phyloP scores from a whole-genome alignment of 2,329 filamentous ascomycete species.

The Cercospora brassicicola region DNA sequence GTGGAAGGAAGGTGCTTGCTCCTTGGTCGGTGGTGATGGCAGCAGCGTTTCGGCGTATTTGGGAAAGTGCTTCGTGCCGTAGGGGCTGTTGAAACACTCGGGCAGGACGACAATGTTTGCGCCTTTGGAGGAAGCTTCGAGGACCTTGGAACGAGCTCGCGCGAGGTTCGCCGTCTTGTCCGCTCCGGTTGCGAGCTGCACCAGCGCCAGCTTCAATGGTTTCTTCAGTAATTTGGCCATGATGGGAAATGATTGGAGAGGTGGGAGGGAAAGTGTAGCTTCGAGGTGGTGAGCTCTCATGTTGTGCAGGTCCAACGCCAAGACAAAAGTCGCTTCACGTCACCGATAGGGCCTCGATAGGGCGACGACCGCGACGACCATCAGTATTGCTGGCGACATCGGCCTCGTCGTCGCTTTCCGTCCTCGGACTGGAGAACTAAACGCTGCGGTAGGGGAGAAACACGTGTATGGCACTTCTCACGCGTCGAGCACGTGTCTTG shows the following conservation, averaged over 20 bases:
- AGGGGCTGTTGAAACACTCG: slow-evolving; percentile 98
- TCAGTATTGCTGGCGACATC: background rate
- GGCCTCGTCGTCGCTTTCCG: background rate
- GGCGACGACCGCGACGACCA: background rate
- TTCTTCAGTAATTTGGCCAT: slow-evolving; percentile 67
- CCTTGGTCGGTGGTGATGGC: slow-evolving; percentile 69
- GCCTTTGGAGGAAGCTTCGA: slow-evolving; percentile 72
- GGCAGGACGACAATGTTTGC: slow-evolving; percentile 87
- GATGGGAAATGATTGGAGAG: background rate
- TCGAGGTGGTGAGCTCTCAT: background rate
- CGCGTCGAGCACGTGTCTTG: background rate
- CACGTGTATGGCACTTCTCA: background rate
- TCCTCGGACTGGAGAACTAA: too few relatives aligned
- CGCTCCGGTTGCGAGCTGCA: slow-evolving; percentile 72
- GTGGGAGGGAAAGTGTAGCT: background rate
- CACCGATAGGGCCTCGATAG: slow-evolving; percentile 13
- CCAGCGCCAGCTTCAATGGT: slow-evolving; percentile 74
- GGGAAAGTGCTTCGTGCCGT: slow-evolving; percentile 87
- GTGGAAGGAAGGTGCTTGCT: slow-evolving; percentile 79
- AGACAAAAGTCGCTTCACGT: slow-evolving; percentile 3
- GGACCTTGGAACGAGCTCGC: slow-evolving; percentile 77
- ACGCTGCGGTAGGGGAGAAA: background rate
- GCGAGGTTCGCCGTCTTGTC: slow-evolving; percentile 84
- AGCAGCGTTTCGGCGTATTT: slow-evolving; percentile 86
- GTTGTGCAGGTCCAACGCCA: background rate